phyloP scores from a whole-genome alignment of 306 rosid species.

The Ziziphus jujuba region DNA sequence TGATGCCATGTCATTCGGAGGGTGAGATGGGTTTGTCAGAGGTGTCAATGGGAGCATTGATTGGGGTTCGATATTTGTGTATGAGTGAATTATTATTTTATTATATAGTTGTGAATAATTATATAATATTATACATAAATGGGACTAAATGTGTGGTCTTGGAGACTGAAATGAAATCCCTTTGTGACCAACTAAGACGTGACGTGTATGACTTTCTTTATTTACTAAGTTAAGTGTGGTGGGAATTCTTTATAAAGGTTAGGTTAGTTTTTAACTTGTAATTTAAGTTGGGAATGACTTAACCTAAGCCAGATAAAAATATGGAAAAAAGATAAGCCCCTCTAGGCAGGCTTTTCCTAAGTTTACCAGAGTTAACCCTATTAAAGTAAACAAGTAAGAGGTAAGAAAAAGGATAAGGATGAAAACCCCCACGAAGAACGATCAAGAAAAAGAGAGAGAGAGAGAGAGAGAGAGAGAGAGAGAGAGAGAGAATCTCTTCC shows the following conservation, averaged over 20 bases:
- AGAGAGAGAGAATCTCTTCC: slow-evolving; percentile 36
- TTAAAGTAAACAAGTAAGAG: slow-evolving; percentile 26
- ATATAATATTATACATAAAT: neutral
- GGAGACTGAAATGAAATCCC: neutral
- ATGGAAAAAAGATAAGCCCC: slow-evolving; percentile 16
- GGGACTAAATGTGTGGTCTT: no score
- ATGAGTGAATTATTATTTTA: neutral
- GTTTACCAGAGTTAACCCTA: slow-evolving; percentile 33
- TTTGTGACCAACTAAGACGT: slow-evolving; percentile 16
- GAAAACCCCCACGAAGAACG: slow-evolving; percentile 11
- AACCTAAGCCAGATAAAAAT: neutral
- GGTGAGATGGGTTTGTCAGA: slow-evolving; percentile 1
- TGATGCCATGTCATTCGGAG: neutral
- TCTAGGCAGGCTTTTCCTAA: slow-evolving; percentile 3
- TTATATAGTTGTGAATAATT: no score
- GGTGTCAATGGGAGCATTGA: slow-evolving; percentile 18
- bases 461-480: slow-evolving; percentile 30
- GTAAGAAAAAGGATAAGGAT: slow-evolving; percentile 65
- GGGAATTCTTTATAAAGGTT: neutral
- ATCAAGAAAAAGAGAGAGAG: neutral
- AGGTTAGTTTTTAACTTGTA: slow-evolving; percentile 1
- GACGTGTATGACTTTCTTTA: slow-evolving; percentile 15
- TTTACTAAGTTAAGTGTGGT: neutral
- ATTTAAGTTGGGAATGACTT: slow-evolving; percentile 19
- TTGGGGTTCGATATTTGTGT: neutral